Conservation (phyloP, 345 rosid genomes). For the Limnanthes douglasii region DNA sequence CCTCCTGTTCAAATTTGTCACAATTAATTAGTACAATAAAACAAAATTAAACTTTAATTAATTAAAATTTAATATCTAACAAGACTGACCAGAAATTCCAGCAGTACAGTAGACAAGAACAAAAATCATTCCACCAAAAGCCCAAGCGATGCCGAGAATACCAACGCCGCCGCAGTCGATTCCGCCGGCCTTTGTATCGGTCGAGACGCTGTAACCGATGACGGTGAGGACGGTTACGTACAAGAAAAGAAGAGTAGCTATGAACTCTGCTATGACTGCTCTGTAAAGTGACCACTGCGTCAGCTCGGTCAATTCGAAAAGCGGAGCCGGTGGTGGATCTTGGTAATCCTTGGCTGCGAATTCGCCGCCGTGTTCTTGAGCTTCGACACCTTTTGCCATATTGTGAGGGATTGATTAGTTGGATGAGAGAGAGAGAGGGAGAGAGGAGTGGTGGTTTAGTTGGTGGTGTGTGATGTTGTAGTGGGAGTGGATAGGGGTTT, state of each 20-base stretch:
- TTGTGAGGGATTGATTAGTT: no score
- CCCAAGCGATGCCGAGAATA: slow-evolving; percentile 85
- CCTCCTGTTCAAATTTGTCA: no score
- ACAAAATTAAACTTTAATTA: no score
- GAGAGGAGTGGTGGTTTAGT: slow-evolving; percentile 3
- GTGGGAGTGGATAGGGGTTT: no score
- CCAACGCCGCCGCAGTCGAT: slow-evolving; percentile 69
- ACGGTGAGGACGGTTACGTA: slow-evolving; percentile 62
- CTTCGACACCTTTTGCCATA: slow-evolving; percentile 46
- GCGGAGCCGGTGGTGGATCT: slow-evolving; percentile 62
- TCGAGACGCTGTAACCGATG: slow-evolving; percentile 61
- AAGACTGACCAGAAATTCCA: slow-evolving; percentile 74
- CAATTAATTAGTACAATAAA: no score
- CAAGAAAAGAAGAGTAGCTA: slow-evolving; percentile 73
- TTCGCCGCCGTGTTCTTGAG: slow-evolving; percentile 19
- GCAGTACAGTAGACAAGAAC: slow-evolving; percentile 91
- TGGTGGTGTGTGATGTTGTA: slow-evolving; percentile 1
- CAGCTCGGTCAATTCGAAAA: slow-evolving; percentile 46
- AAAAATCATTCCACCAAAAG: slow-evolving; percentile 95
- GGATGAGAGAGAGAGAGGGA: slow-evolving; percentile 5
- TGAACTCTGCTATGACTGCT: slow-evolving; percentile 69
- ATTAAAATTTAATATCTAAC: no score
- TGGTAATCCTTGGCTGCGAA: slow-evolving; percentile 46
- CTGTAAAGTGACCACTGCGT: slow-evolving; percentile 60
- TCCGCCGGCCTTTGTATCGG: slow-evolving; percentile 9